These are phyloP conservation scores for Fusarium cicatricum DNA, from an alignment of 2,329 filamentous ascomycete species.

Conservation along the genomic window DNA sequence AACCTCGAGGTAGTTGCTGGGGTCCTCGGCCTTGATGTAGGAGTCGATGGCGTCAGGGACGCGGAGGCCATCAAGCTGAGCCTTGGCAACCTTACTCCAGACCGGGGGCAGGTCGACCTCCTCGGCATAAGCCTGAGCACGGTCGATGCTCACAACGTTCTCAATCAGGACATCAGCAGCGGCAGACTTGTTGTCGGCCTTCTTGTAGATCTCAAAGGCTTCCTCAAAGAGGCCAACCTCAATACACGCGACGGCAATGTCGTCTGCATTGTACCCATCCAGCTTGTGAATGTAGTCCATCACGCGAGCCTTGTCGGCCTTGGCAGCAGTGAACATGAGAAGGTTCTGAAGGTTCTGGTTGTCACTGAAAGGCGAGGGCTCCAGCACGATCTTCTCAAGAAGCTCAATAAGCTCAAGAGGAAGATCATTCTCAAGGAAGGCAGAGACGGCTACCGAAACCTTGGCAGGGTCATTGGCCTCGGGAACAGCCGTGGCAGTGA, in stretches of 20 bases:
- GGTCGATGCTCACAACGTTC: slow-evolving; percentile 96
- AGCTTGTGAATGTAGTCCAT: slow-evolving; percentile 97
- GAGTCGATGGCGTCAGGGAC: slow-evolving; percentile 94
- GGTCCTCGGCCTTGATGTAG: slow-evolving; percentile 94
- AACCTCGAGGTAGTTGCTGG: slow-evolving; percentile 92
- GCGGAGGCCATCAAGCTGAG: slow-evolving; percentile 93
- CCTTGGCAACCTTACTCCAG: slow-evolving; percentile 98
- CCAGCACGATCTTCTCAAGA: slow-evolving; percentile 98
- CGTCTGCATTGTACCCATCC: slow-evolving; percentile 87
- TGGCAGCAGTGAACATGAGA: slow-evolving; percentile 94
- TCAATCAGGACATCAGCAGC: slow-evolving; percentile 94
- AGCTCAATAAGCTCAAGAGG: slow-evolving; percentile 96
- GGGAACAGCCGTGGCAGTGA: slow-evolving; percentile 93
- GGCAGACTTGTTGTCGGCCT: slow-evolving; percentile 86
- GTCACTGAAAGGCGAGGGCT: slow-evolving; percentile 98
- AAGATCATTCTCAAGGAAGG: slow-evolving; percentile 90
- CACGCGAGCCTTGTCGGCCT: slow-evolving; percentile 92
- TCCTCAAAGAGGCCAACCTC: slow-evolving; percentile 96
- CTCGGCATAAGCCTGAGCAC: slow-evolving; percentile 94
- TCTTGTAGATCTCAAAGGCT: slow-evolving; percentile 98
- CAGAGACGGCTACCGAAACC: slow-evolving; percentile 92
- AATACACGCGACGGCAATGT: slow-evolving; percentile 92
- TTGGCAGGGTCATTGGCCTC: slow-evolving; percentile 93
- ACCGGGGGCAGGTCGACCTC: slow-evolving; percentile 93
- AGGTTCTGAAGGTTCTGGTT: slow-evolving; percentile 97